These are phyloP conservation scores for Passiflora organensis DNA, from an alignment of 345 rosid genomes.

Conservation along the genomic window DNA sequence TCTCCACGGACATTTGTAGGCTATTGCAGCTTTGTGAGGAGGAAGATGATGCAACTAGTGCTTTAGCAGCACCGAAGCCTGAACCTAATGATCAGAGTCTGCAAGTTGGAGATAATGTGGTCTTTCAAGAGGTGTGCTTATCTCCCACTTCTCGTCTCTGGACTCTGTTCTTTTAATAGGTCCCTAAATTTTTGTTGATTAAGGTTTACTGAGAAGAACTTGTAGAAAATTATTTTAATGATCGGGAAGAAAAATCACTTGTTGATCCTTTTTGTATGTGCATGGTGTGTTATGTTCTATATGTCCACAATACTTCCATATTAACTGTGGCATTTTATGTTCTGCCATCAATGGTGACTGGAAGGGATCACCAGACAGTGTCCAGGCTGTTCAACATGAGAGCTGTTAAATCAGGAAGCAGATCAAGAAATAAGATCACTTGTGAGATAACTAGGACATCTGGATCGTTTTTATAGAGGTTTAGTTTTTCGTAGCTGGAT, in stretches of 20 bases:
- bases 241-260: not conserved
- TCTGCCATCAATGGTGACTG: too few relatives aligned
- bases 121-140: slow-evolving; percentile 52
- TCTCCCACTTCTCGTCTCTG: not conserved
- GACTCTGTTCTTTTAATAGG: not conserved
- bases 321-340: too few relatives aligned
- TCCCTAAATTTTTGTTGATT: not conserved
- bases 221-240: not conserved
- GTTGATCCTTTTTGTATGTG: not conserved
- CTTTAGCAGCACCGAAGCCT: slow-evolving; percentile 68
- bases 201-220: too few relatives aligned
- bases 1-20: slow-evolving; percentile 85
- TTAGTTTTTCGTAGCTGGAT: too few relatives aligned
- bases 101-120: slow-evolving; percentile 42
- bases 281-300: not conserved
- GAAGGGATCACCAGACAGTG: not conserved
- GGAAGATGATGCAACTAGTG: slow-evolving; percentile 97
- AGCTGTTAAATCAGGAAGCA: too few relatives aligned
- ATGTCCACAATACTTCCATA: too few relatives aligned
- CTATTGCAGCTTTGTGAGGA: slow-evolving; percentile 87
- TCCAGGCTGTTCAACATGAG: not conserved
- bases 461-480: too few relatives aligned
- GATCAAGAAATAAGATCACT: too few relatives aligned
- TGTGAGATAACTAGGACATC: too few relatives aligned
- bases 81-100: slow-evolving; percentile 75